Conservation (phyloP, 768 basidiomycete species). For the Neoboletus subvelutipes region DNA sequence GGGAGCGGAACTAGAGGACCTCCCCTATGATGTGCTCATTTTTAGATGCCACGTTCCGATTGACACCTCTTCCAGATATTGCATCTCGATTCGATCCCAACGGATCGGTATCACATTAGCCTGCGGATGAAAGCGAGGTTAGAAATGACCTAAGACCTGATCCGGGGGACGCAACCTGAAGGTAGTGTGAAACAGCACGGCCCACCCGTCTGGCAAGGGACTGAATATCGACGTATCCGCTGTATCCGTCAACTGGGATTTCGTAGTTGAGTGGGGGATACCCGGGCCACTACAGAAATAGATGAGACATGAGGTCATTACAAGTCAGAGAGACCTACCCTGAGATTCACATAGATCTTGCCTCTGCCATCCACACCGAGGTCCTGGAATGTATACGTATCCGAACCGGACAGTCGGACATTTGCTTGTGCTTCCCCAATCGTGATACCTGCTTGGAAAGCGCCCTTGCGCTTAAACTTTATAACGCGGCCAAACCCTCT, state of each 20-base stretch:
- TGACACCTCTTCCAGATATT: slow-evolving; percentile 67
- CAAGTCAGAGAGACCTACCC: slow-evolving; percentile 41
- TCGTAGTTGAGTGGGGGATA: slow-evolving; percentile 72
- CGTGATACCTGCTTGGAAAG: slow-evolving; percentile 61
- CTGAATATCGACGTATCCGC: slow-evolving; percentile 62
- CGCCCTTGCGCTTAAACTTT: slow-evolving; percentile 74
- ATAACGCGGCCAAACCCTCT: slow-evolving; percentile 51
- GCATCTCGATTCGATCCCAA: slow-evolving; percentile 67
- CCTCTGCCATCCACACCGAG: slow-evolving; percentile 61
- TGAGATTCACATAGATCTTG: slow-evolving; percentile 60
- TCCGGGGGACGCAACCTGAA: slow-evolving; percentile 51
- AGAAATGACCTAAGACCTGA: slow-evolving; percentile 6
- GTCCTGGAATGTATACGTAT: slow-evolving; percentile 62
- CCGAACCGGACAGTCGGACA: slow-evolving; percentile 57
- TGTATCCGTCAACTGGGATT: slow-evolving; percentile 67
- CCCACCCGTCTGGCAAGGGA: slow-evolving; percentile 68
- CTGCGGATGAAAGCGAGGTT: slow-evolving; percentile 35
- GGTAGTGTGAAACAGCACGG: slow-evolving; percentile 70
- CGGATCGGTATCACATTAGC: slow-evolving; percentile 67
- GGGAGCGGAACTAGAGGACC: not conserved
- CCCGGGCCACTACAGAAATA: slow-evolving; percentile 59
- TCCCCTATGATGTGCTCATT: slow-evolving; percentile 33
- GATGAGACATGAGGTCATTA: not conserved
- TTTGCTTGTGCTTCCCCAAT: slow-evolving; percentile 69
- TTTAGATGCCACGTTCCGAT: slow-evolving; percentile 76